These are phyloP conservation scores for Dioscorea cayenensis DNA, from an alignment of 116 monocot genomes.

Conservation along the genomic window DNA sequence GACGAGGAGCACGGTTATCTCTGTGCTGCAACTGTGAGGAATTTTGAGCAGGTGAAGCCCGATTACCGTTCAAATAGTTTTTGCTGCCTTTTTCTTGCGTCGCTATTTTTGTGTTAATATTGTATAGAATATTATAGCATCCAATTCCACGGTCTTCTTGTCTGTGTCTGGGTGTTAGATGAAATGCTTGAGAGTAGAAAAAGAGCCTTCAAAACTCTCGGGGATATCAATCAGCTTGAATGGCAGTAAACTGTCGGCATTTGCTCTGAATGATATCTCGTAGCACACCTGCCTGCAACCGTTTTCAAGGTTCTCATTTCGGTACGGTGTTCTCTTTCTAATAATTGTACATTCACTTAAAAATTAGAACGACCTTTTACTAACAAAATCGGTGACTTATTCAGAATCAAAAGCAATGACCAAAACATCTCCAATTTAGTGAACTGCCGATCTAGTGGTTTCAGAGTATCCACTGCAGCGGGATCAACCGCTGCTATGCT, in stretches of 20 bases:
- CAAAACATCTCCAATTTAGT: conserved; percentile 25
- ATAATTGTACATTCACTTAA: not conserved
- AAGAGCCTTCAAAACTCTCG: conserved; percentile 48
- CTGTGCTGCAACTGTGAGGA: conserved; percentile 74
- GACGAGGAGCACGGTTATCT: conserved; percentile 95
- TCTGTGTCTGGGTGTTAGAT: conserved; percentile 55
- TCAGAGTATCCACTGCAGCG: conserved; percentile 76
- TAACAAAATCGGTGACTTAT: conserved; percentile 1
- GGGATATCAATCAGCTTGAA: conserved; percentile 77
- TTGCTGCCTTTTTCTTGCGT: not conserved
- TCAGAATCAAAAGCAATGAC: conserved; percentile 38
- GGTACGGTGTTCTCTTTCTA: conserved; percentile 27
- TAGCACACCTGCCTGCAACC: conserved; percentile 80
- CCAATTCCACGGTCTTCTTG: not conserved
- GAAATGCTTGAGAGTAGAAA: conserved; percentile 60
- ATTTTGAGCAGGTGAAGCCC: conserved; percentile 75
- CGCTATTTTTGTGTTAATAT: not conserved
- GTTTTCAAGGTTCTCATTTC: conserved; percentile 92
- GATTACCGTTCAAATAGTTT: too few species aligned
- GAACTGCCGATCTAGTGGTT: conserved; percentile 85
- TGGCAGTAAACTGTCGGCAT: conserved; percentile 29
- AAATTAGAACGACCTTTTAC: not conserved
- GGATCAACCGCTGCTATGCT: conserved; percentile 98
- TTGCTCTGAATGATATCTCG: conserved; percentile 76
- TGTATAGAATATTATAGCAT: not conserved